These are phyloP conservation scores for Beta corolliflora DNA, from an alignment of 179 eudicot species.

Conservation along the genomic window DNA sequence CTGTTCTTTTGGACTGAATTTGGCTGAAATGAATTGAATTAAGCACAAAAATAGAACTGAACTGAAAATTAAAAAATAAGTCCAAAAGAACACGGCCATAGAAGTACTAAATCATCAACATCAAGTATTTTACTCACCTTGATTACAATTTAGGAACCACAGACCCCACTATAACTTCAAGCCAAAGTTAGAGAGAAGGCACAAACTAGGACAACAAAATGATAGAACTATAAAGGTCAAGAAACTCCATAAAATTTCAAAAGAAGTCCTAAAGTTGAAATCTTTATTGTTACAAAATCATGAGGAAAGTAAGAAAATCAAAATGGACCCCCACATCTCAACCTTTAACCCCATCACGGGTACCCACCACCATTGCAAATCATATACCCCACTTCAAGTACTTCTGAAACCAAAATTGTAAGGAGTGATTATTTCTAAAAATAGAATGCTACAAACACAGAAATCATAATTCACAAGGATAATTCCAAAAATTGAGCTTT, in stretches of 20 bases:
- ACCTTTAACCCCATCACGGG: constrained; percentile 21
- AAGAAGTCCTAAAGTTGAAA: constrained; percentile 9
- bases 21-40: no score
- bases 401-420: neutral
- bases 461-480: neutral
- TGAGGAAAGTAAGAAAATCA: constrained; percentile 20
- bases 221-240: neutral
- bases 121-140: neutral
- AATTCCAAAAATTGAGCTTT: constrained; percentile 11
- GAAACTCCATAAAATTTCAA: neutral
- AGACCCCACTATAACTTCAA: neutral
- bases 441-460: neutral
- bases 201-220: neutral
- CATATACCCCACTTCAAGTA: neutral
- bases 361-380: constrained; percentile 1
- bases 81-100: no score
- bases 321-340: constrained; percentile 26
- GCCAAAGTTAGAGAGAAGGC: neutral
- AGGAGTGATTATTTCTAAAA: neutral
- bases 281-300: constrained; percentile 4
- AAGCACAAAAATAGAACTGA: no score
- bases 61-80: no score
- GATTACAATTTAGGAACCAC: neutral
- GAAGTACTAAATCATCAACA: neutral
- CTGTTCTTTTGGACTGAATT: no score